Conservation (phyloP, 2,329 filamentous ascomycete species). For the Pseudogymnoascus sp. region DNA sequence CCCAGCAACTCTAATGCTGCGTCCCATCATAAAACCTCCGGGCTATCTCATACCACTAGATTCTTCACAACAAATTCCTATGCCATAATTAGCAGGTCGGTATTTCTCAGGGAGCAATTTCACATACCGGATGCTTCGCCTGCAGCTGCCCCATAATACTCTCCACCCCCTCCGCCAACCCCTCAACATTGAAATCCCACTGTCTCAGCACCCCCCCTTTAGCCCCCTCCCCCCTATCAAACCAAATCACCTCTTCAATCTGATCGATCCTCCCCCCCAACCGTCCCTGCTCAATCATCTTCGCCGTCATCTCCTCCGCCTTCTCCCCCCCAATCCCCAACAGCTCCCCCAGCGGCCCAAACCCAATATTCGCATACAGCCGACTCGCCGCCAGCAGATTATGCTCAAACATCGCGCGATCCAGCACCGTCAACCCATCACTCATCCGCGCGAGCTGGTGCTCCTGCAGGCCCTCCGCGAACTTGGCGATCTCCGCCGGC, state of each 20-base stretch:
- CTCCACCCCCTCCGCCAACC: conserved; percentile 82
- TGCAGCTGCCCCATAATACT: conserved; percentile 74
- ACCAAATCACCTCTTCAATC: conserved; percentile 80
- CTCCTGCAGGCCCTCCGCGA: conserved; percentile 68
- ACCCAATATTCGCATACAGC: conserved; percentile 68
- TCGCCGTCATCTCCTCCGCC: conserved; percentile 84
- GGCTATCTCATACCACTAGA: conserved; percentile 33
- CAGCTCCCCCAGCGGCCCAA: conserved; percentile 66
- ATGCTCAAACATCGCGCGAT: conserved; percentile 90
- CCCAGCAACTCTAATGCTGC: background rate
- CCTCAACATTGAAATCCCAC: conserved; percentile 86
- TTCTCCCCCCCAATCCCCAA: conserved; percentile 70
- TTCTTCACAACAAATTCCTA: conserved; percentile 50
- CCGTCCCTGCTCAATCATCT: conserved; percentile 93
- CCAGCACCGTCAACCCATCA: conserved; percentile 87
- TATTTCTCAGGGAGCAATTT: background rate
- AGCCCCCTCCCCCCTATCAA: conserved; percentile 60
- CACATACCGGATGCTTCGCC: conserved; percentile 64
- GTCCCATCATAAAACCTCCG: conserved; percentile 4
- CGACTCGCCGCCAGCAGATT: conserved; percentile 81
- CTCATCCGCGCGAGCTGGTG: conserved; percentile 87
- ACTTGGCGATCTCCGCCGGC: conserved; percentile 75
- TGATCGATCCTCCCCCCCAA: conserved; percentile 88
- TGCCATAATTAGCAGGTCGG: conserved; percentile 12
- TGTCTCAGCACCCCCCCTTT: conserved; percentile 65